Evolutionary conservation across 2,329 filamentous ascomycete species (phyloP).

Genomic region (Apiospora phragmitis): DNA sequence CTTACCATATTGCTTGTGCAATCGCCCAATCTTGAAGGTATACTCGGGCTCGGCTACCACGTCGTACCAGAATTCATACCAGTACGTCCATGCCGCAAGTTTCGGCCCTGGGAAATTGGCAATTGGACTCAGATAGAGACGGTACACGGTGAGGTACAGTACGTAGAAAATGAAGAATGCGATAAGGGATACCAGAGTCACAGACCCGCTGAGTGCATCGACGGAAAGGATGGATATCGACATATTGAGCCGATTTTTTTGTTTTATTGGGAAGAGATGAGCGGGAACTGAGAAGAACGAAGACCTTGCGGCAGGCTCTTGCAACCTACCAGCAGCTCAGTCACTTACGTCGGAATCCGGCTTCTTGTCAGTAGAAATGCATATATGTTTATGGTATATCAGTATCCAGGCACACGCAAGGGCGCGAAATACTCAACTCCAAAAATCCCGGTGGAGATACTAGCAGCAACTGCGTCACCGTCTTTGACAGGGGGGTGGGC

Average conservation of each 20-base stretch:
- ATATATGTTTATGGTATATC: too few species aligned
- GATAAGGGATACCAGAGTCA: background rate
- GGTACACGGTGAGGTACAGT: background rate
- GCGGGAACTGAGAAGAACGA: background rate
- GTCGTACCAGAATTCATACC: background rate
- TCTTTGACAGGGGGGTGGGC: too few species aligned
- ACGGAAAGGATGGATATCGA: background rate
- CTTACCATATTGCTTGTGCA: background rate
- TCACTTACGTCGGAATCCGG: background rate
- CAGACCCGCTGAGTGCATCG: background rate
- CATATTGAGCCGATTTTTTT: background rate
- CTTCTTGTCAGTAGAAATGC: background rate
- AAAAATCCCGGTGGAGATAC: too few species aligned
- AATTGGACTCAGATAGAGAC: background rate
- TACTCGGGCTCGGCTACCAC: background rate
- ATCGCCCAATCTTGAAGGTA: background rate
- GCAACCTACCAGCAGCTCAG: background rate
- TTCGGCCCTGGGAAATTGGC: background rate
- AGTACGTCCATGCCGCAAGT: background rate
- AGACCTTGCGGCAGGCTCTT: background rate
- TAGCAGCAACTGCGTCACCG: too few species aligned
- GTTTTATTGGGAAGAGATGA: background rate
- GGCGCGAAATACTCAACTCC: too few species aligned
- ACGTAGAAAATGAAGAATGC: background rate
- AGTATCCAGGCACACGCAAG: too few species aligned